Conservation (phyloP, 148 eudicot genomes). For the Fagopyrum homotropicum region DNA sequence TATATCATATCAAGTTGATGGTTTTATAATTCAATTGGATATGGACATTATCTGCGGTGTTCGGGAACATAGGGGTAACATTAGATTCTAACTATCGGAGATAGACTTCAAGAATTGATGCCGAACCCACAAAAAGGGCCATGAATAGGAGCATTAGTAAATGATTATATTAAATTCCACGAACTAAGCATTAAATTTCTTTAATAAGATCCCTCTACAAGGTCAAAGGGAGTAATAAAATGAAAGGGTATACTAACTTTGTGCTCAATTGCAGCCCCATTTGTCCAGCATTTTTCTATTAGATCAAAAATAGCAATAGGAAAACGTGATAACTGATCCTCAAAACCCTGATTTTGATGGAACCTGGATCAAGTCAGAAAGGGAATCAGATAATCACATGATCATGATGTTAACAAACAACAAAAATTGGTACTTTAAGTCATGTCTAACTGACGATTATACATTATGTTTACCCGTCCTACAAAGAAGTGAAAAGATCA, state of each 20-base stretch:
- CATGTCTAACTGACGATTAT: not conserved
- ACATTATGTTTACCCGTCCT: not conserved
- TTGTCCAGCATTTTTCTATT: constrained; percentile 26
- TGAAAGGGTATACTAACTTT: constrained; percentile 28
- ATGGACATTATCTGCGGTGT: not conserved
- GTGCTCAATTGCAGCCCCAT: constrained; percentile 19
- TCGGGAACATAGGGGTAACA: not conserved
- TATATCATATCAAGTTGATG: not conserved
- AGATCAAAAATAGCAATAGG: constrained; percentile 57
- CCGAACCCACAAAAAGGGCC: not conserved
- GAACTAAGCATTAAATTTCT: not conserved
- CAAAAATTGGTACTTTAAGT: not conserved
- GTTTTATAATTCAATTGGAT: not conserved
- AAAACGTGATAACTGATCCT: constrained; percentile 43
- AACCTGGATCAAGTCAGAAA: constrained; percentile 36
- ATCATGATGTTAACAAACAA: not conserved
- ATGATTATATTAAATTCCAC: not conserved
- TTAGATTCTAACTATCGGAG: not conserved
- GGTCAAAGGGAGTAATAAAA: not conserved
- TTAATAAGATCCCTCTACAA: not conserved
- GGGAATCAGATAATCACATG: constrained; percentile 2
- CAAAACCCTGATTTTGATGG: constrained; percentile 33
- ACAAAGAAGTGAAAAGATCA: constrained; percentile 8
- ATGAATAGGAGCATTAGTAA: not conserved
- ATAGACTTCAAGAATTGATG: not conserved